These are phyloP conservation scores for Plasmodium cynomolgi DNA, from an alignment of 169 alveolate species.

Conservation along the genomic window DNA sequence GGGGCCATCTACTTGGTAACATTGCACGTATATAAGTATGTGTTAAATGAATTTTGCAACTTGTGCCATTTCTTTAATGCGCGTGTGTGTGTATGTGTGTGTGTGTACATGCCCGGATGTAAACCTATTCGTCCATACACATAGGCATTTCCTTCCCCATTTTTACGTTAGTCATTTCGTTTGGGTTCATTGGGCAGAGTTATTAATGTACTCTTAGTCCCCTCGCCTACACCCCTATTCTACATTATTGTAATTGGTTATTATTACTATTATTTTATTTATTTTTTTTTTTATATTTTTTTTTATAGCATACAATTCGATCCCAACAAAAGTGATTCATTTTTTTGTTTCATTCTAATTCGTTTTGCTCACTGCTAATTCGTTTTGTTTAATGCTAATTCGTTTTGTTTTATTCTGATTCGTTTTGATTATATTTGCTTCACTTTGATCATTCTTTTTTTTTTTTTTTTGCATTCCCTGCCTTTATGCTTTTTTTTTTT, in stretches of 20 bases:
- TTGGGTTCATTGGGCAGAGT: neutral
- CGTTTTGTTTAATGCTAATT: neutral
- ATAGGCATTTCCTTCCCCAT: neutral
- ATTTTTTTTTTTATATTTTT: neutral
- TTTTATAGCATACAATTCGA: neutral
- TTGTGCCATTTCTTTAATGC: neutral
- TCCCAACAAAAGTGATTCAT: neutral
- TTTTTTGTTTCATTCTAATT: neutral
- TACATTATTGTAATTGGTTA: neutral
- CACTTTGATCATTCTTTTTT: neutral
- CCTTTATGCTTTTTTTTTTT: neutral
- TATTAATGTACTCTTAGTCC: neutral
- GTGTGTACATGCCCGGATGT: neutral
- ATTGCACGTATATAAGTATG: neutral
- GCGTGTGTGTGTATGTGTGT: neutral
- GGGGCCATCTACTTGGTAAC: neutral
- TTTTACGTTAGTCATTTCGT: neutral
- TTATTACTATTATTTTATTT: neutral
- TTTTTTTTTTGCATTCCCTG: neutral
- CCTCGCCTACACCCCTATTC: neutral
- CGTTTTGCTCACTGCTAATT: neutral
- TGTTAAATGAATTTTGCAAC: neutral
- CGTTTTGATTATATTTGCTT: neutral
- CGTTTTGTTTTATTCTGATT: neutral
- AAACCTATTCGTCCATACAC: neutral